Evolutionary conservation across 106 monocot species (phyloP), one percentile per base, ranked within the genome.

Genomic region (Posidonia australis): DNA sequence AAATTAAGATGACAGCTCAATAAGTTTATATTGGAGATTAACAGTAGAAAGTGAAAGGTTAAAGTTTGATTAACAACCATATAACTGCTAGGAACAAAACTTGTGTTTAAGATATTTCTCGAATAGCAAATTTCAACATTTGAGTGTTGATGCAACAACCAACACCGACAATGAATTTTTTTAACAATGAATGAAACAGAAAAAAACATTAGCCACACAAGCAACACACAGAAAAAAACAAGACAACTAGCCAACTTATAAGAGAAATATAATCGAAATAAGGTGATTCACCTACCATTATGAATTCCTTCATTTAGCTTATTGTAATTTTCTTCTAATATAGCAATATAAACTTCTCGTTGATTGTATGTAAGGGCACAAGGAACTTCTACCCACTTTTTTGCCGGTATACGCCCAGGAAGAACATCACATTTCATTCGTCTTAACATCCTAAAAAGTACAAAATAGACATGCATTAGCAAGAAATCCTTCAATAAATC

Each of bases 341-440:
- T 71, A 64, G 78, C 59, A 60, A 82, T 82, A 71, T 82, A 82
- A 29, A 82, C 75, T 63, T 78, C 82, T 51, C 78, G 62, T 54
- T 82, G 82, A 20, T 17, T 30, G 63, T 78, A 70, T 28, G 78
- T 67, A 16, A 82, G 65, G 10, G 82, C 63, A 64, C 82, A 82
- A 47, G 82, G 82, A 72, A 82, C 71, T 72, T 82, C 82, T 9
- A 82, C 75, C 82, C 82, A 82, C 28, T 75, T 82, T 64, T 82
- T 82, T 3, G 54, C 47, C 3, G 82, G 82, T 24, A 82, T 66
- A 27, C 65, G 58, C 41, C 46, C 70, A 32, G 57, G 69, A 13
- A 82, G 32, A 62, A 82, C 82, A 54, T 71, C 67, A 46, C 70
- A 74, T 46, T 82, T 82, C 71, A 82, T 63, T 64, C 82, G 64